Evolutionary conservation across 768 basidiomycete genomes (phyloP).

Genomic region (Gloeophyllum trabeum): DNA sequence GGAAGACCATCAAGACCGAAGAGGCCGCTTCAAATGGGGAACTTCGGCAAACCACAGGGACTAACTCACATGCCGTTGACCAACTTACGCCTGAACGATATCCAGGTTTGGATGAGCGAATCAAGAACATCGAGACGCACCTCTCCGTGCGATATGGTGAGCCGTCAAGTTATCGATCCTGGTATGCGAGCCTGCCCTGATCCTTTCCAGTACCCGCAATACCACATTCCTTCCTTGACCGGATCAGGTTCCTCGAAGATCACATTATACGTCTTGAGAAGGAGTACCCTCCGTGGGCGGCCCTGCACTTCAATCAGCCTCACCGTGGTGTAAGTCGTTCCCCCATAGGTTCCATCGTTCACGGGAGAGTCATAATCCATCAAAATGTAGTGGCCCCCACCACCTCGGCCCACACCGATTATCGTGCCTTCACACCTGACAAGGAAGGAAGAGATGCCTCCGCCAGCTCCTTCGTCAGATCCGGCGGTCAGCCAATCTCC

Average conservation of each 20-base stretch:
- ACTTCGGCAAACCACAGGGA: background rate
- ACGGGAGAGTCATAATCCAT: background rate
- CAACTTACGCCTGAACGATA: constrained; percentile 31
- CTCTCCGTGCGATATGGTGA: constrained; percentile 65
- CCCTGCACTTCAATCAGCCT: constrained; percentile 82
- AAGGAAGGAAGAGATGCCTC: no score
- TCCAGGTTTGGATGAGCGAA: constrained; percentile 52
- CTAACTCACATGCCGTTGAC: constrained; percentile 3
- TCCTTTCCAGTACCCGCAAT: constrained; percentile 49
- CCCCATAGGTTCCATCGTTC: background rate
- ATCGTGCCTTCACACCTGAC: constrained; percentile 65
- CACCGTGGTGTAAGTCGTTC: constrained; percentile 53
- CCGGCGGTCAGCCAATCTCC: background rate
- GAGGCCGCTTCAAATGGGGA: background rate
- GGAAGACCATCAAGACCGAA: constrained; percentile 37
- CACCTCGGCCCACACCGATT: constrained; percentile 66
- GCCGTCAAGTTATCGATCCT: constrained; percentile 3
- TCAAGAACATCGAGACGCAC: constrained; percentile 61
- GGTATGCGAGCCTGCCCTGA: background rate
- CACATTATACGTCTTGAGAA: constrained; percentile 69
- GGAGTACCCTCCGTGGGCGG: constrained; percentile 82
- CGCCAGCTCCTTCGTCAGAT: constrained; percentile 1
- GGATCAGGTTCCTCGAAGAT: constrained; percentile 64
- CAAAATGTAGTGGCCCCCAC: constrained; percentile 66
- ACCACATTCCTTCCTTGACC: constrained; percentile 50